Evolutionary conservation across 805 yeast species (phyloP).

Genomic region (Yarrowia deformans): DNA sequence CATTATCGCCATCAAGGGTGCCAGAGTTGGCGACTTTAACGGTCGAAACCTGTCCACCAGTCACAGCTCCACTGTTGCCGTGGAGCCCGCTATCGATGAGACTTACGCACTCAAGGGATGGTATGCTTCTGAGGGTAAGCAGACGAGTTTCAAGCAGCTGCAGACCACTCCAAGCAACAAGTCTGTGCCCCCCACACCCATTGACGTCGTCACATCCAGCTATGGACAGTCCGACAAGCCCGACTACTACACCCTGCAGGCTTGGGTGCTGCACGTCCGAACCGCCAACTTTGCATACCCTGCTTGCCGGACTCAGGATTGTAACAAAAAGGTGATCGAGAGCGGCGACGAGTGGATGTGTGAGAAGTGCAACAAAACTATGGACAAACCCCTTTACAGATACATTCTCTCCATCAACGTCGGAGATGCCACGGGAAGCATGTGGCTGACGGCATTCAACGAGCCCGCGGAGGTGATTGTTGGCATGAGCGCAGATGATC

Average conservation of each 20-base stretch:
- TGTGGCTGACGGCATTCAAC: constrained; percentile 89
- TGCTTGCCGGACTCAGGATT: constrained; percentile 74
- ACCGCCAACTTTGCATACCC: constrained; percentile 87
- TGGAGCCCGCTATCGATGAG: constrained; percentile 89
- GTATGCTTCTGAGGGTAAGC: constrained; percentile 83
- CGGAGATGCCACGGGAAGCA: constrained; percentile 80
- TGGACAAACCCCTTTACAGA: constrained; percentile 75
- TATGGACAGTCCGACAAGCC: constrained; percentile 79
- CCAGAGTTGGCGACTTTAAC: constrained; percentile 84
- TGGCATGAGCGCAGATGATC: constrained; percentile 67
- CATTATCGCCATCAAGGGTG: constrained; percentile 91
- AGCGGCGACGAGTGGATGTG: constrained; percentile 87
- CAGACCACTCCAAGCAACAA: constrained; percentile 54
- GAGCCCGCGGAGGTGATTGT: constrained; percentile 77
- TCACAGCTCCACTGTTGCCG: constrained; percentile 73
- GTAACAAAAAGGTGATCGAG: constrained; percentile 85
- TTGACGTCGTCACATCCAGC: constrained; percentile 68
- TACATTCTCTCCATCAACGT: constrained; percentile 78
- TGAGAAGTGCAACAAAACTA: constrained; percentile 82
- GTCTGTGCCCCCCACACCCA: constrained; percentile 65
- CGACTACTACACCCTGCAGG: constrained; percentile 79
- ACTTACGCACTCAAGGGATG: constrained; percentile 91
- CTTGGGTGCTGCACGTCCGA: constrained; percentile 67
- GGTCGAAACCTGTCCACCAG: constrained; percentile 85
- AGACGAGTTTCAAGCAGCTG: constrained; percentile 66